Evolutionary conservation across 2,329 filamentous ascomycete genomes (phyloP).

Genomic region (Lecanicillium sp.): DNA sequence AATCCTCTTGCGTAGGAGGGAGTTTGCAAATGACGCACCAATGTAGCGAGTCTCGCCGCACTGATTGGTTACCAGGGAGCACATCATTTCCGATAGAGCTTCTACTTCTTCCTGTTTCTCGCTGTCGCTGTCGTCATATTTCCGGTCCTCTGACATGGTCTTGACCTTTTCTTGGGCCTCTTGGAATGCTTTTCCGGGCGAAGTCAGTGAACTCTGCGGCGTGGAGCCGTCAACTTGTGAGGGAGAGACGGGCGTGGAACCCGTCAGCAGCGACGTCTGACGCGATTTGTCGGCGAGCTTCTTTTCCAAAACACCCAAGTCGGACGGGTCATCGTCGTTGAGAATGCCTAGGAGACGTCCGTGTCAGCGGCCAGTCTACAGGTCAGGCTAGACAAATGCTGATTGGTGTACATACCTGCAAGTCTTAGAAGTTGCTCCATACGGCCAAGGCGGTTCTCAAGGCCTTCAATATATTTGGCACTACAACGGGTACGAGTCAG

Average conservation of each 20-base stretch:
- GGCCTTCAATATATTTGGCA: constrained; percentile 94
- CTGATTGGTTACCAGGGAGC: constrained; percentile 90
- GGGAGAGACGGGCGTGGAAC: constrained; percentile 44
- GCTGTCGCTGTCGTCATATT: constrained; percentile 16
- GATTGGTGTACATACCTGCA: constrained; percentile 47
- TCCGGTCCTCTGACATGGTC: constrained; percentile 13
- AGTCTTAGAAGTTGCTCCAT: constrained; percentile 90
- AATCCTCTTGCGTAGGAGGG: too few species aligned
- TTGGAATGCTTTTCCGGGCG: constrained; percentile 37
- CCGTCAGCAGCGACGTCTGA: constrained; percentile 37
- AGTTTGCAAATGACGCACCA: constrained; percentile 44
- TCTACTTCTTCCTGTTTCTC: constrained; percentile 55
- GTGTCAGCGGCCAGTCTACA: constrained; percentile 7
- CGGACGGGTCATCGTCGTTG: constrained; percentile 76
- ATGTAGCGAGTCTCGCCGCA: constrained; percentile 94
- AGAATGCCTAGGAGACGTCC: constrained; percentile 54
- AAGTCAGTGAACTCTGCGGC: constrained; percentile 47
- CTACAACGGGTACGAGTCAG: constrained; percentile 34
- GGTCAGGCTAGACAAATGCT: background rate
- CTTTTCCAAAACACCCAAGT: constrained; percentile 82
- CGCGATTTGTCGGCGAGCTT: constrained; percentile 54
- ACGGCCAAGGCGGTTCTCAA: constrained; percentile 88
- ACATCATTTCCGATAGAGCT: constrained; percentile 96
- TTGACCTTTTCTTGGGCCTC: constrained; percentile 28
- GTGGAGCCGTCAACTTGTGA: constrained; percentile 37